These are phyloP conservation scores for Teunomyces panamensis DNA, from an alignment of 805 yeast species.

Conservation along the genomic window DNA sequence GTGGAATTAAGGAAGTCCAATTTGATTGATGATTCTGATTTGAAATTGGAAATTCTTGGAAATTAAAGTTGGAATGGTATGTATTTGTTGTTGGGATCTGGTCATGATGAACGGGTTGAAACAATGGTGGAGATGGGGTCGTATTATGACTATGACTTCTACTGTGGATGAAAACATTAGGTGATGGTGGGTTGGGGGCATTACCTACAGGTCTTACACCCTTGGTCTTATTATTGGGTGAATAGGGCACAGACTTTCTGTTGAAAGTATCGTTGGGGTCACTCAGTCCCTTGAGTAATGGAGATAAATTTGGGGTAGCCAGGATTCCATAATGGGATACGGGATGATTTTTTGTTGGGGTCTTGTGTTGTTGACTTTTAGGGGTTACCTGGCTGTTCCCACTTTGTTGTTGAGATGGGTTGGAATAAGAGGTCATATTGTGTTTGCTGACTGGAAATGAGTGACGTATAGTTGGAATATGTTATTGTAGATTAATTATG, in stretches of 20 bases:
- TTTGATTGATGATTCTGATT: constrained; percentile 6
- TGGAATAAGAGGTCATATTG: constrained; percentile 2
- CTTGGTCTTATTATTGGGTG: not conserved
- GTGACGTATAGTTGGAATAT: constrained; percentile 4
- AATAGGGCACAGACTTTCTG: not conserved
- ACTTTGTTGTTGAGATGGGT: not conserved
- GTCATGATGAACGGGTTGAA: constrained; percentile 13
- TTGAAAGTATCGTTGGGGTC: not conserved
- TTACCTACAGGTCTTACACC: not conserved
- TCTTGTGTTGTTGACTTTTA: constrained; percentile 2
- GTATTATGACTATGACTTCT: constrained; percentile 13
- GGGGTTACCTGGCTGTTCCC: not conserved
- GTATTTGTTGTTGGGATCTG: constrained; percentile 4
- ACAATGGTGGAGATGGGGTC: constrained; percentile 10
- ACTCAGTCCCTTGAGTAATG: not conserved
- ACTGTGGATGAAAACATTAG: constrained; percentile 7
- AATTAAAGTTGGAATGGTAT: constrained; percentile 1
- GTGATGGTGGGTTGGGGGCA: constrained; percentile 1
- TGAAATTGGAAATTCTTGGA: not conserved
- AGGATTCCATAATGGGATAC: not conserved
- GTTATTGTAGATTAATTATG: not conserved
- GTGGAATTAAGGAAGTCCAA: constrained; percentile 29
- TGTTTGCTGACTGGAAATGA: not conserved
- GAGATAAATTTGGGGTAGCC: not conserved
- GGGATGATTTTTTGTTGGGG: constrained; percentile 2